phyloP scores from a whole-genome alignment of 2,329 filamentous ascomycete genomes.

The Pseudogymnoascus sp. region DNA sequence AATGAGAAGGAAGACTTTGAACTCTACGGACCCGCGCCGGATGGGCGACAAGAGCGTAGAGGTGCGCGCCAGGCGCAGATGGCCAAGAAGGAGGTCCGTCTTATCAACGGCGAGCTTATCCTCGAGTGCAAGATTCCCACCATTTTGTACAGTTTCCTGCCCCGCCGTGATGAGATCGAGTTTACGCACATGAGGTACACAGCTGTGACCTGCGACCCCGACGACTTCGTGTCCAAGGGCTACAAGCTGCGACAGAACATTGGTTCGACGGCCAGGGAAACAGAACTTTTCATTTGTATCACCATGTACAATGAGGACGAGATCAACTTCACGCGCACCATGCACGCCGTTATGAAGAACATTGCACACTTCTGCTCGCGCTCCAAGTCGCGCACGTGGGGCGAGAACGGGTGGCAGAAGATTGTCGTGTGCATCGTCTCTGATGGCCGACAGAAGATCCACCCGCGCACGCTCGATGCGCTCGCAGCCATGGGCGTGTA shows the following conservation, averaged over 20 bases:
- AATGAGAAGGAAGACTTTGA: conserved; percentile 52
- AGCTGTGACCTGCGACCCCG: conserved; percentile 94
- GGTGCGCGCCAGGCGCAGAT: conserved; percentile 83
- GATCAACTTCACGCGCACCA: conserved; percentile 90
- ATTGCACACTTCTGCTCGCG: conserved; percentile 93
- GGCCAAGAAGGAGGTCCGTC: conserved; percentile 84
- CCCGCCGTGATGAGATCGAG: conserved; percentile 83
- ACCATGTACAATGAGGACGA: conserved; percentile 99
- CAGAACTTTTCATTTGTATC: conserved; percentile 90
- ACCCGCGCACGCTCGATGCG: conserved; percentile 87
- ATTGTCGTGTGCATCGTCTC: conserved; percentile 97
- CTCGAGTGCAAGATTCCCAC: conserved; percentile 99
- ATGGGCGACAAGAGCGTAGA: conserved; percentile 77
- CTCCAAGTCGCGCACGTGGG: conserved; percentile 90
- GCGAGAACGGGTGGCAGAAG: conserved; percentile 96
- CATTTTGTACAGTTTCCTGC: conserved; percentile 94
- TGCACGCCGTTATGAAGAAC: conserved; percentile 99
- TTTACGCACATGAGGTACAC: conserved; percentile 99
- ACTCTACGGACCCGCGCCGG: conserved; percentile 81
- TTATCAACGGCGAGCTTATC: conserved; percentile 96
- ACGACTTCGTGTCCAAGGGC: conserved; percentile 80
- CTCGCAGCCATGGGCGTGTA: conserved; percentile 96
- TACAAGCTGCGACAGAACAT: conserved; percentile 93
- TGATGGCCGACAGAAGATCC: conserved; percentile 87
- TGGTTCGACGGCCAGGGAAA: conserved; percentile 75